These are phyloP conservation scores for Magnusiomyces suaveolens DNA, from an alignment of 1,139 yeast species.

Conservation along the genomic window DNA sequence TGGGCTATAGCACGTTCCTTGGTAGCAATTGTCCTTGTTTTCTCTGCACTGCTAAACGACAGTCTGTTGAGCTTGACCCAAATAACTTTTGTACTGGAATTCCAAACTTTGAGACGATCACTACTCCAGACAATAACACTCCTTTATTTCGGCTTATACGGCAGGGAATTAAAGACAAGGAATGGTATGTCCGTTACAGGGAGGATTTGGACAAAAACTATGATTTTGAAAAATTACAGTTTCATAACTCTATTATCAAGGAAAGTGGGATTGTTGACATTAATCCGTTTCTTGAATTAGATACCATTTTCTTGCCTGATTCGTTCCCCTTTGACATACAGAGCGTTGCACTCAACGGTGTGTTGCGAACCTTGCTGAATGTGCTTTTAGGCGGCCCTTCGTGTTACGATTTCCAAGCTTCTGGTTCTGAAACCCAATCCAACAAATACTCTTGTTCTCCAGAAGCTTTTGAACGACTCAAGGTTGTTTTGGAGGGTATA, in stretches of 20 bases:
- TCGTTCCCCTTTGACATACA: background rate
- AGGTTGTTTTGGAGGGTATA: background rate
- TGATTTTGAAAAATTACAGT: background rate
- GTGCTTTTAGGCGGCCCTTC: slow-evolving; percentile 1
- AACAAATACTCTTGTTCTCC: background rate
- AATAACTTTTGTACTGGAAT: background rate
- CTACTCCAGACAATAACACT: background rate
- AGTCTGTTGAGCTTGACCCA: background rate
- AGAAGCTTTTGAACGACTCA: background rate
- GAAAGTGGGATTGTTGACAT: background rate
- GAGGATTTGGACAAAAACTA: background rate
- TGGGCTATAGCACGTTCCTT: background rate
- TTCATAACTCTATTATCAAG: background rate
- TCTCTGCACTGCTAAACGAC: background rate
- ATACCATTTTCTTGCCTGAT: background rate
- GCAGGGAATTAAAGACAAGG: background rate
- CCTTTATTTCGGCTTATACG: background rate
- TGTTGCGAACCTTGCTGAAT: background rate
- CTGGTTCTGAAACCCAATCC: background rate
- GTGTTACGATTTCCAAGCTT: background rate
- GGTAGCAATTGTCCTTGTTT: slow-evolving; percentile 2
- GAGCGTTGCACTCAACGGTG: background rate
- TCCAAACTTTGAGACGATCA: background rate
- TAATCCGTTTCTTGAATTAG: background rate
- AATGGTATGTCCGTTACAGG: background rate